Evolutionary conservation across 495 filamentous ascomycete species (phyloP).

Genomic region (Ascodesmis nigricans): DNA sequence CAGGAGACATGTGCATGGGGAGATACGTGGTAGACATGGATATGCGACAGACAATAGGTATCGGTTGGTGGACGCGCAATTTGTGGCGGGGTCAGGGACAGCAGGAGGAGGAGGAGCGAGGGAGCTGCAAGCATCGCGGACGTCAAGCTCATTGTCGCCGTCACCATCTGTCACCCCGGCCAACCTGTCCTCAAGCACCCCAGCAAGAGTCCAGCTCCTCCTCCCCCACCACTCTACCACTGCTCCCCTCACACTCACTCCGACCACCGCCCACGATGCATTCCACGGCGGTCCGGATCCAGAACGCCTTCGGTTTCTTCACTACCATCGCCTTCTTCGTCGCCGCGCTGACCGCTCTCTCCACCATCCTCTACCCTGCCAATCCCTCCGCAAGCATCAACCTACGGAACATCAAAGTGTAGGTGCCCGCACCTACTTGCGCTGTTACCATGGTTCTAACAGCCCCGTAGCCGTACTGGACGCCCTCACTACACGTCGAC

Average conservation of each 20-base stretch:
- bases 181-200: too few relatives aligned
- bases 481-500: slow-evolving; percentile 81
- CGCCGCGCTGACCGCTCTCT: slow-evolving; percentile 53
- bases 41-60: too few relatives aligned
- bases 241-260: neutral
- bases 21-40: too few relatives aligned
- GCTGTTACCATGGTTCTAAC: slow-evolving; percentile 24
- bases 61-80: too few relatives aligned
- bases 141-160: too few relatives aligned
- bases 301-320: slow-evolving; percentile 95
- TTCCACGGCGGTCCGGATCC: slow-evolving; percentile 56
- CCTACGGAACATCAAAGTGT: slow-evolving; percentile 66
- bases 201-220: too few relatives aligned
- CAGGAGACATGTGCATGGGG: too few relatives aligned
- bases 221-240: neutral
- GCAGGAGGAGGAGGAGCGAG: too few relatives aligned
- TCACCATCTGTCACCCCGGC: too few relatives aligned
- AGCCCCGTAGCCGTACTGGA: slow-evolving; percentile 46
- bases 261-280: slow-evolving; percentile 42
- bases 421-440: slow-evolving; percentile 25
- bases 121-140: too few relatives aligned
- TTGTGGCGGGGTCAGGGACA: too few relatives aligned
- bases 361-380: slow-evolving; percentile 51
- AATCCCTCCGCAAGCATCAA: slow-evolving; percentile 40
- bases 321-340: slow-evolving; percentile 76